These are phyloP conservation scores for Yamadazyma atmosphaerica DNA, from an alignment of 1,139 yeast genomes.

Conservation along the genomic window DNA sequence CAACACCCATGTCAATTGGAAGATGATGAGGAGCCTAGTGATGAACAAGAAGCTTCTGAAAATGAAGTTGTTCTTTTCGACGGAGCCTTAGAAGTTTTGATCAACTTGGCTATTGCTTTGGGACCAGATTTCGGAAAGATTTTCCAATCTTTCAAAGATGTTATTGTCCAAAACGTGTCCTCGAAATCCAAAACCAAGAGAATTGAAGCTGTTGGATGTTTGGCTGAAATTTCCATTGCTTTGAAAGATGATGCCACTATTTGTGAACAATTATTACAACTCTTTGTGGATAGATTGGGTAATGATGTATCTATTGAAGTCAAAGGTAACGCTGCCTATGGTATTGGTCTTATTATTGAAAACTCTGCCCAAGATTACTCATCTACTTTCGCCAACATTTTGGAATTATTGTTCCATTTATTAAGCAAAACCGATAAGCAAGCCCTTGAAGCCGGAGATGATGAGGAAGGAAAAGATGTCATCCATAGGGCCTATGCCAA, in stretches of 20 bases:
- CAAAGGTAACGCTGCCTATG: conserved; percentile 94
- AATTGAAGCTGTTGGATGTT: conserved; percentile 81
- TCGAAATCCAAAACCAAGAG: conserved; percentile 74
- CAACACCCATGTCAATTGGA: conserved; percentile 80
- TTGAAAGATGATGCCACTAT: conserved; percentile 68
- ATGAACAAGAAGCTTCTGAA: conserved; percentile 75
- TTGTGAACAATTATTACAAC: conserved; percentile 67
- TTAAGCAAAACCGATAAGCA: conserved; percentile 76
- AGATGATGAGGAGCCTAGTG: conserved; percentile 53
- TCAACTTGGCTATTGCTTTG: conserved; percentile 70
- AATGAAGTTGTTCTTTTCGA: conserved; percentile 85
- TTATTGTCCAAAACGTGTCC: conserved; percentile 58
- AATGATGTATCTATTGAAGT: conserved; percentile 85
- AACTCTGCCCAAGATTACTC: conserved; percentile 58
- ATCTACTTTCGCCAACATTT: conserved; percentile 63
- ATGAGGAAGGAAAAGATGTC: conserved; percentile 78
- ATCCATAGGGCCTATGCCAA: conserved; percentile 87
- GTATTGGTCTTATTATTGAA: conserved; percentile 81
- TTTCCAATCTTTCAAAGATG: conserved; percentile 71
- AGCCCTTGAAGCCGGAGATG: conserved; percentile 56
- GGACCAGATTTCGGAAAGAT: conserved; percentile 74
- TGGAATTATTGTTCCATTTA: conserved; percentile 76
- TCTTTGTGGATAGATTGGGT: conserved; percentile 66
- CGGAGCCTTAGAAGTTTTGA: conserved; percentile 81
- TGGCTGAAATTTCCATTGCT: conserved; percentile 85